Percentiles rank a stretch among this genome's conserved stretches.
Conservation (phyloP, 352 stramenopile species). For the Pythium phragmitis region DNA sequence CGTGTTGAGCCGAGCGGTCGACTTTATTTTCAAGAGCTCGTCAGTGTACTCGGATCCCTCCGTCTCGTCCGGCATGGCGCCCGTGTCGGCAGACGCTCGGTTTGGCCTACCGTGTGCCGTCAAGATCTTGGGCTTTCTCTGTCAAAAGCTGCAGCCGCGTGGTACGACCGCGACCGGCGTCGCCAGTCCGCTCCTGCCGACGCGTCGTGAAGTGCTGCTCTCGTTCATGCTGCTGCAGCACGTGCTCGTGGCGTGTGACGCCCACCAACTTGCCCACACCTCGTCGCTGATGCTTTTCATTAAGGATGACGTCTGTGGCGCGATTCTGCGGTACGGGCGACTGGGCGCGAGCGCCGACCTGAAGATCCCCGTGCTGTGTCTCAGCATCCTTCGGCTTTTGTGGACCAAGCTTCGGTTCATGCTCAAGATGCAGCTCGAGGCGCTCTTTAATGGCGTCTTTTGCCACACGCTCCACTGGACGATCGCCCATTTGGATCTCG, state of each 20-base stretch:
- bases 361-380: conserved; percentile 56
- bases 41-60: conserved; percentile 45
- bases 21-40: conserved; percentile 60
- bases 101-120: conserved; percentile 79
- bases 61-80: not conserved
- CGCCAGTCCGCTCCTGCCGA: conserved; percentile 14
- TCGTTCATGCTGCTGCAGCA: conserved; percentile 67
- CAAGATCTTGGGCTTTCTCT: conserved; percentile 80
- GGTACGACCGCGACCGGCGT: conserved; percentile 5
- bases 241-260: conserved; percentile 54
- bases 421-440: conserved; percentile 83
- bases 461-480: conserved; percentile 70
- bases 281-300: conserved; percentile 80
- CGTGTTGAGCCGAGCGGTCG: conserved; percentile 60
- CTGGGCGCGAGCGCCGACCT: conserved; percentile 57
- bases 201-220: conserved; percentile 61
- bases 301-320: conserved; percentile 81
- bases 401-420: conserved; percentile 69
- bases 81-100: conserved; percentile 21
- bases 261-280: conserved; percentile 41
- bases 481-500: conserved; percentile 58
- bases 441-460: conserved; percentile 71
- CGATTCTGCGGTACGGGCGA: conserved; percentile 67
- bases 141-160: conserved; percentile 63
- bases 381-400: conserved; percentile 66